Conservation (phyloP, 495 filamentous ascomycete species). For the Darksidea phi region DNA sequence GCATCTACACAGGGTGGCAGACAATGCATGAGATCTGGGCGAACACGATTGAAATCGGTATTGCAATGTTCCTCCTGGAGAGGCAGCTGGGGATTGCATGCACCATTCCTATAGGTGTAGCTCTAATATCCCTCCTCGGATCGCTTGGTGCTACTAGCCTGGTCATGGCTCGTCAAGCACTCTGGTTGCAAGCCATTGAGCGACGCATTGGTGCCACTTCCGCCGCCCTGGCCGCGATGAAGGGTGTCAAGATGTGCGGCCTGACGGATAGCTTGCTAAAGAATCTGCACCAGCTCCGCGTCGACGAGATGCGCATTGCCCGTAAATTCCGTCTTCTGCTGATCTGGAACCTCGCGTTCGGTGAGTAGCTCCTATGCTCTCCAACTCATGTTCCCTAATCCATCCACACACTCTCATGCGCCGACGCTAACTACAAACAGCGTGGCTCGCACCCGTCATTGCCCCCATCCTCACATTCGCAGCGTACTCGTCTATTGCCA, state of each 20-base stretch:
- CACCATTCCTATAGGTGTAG: constrained; percentile 49
- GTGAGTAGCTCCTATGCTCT: neutral
- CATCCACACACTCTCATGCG: neutral
- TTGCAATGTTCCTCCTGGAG: constrained; percentile 60
- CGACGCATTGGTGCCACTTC: constrained; percentile 19
- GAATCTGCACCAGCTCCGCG: neutral
- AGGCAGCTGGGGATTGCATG: constrained; percentile 56
- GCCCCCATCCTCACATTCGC: neutral
- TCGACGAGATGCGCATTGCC: constrained; percentile 2
- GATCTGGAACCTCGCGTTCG: neutral
- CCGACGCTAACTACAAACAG: neutral
- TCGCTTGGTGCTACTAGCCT: neutral
- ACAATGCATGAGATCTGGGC: constrained; percentile 52
- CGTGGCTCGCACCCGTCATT: too few species aligned
- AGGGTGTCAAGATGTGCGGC: constrained; percentile 13
- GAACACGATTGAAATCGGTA: constrained; percentile 54
- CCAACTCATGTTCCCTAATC: too few species aligned
- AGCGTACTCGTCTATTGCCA: neutral
- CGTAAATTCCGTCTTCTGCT: constrained; percentile 1
- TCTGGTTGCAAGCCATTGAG: constrained; percentile 7
- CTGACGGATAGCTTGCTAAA: neutral
- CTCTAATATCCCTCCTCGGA: neutral
- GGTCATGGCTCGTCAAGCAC: constrained; percentile 2
- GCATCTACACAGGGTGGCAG: constrained; percentile 39
- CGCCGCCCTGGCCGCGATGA: constrained; percentile 2